Evolutionary conservation across 768 basidiomycete genomes (phyloP), one percentile per base, ranked within the genome.

Genomic region (Pilatotrama ljubarskyi): DNA sequence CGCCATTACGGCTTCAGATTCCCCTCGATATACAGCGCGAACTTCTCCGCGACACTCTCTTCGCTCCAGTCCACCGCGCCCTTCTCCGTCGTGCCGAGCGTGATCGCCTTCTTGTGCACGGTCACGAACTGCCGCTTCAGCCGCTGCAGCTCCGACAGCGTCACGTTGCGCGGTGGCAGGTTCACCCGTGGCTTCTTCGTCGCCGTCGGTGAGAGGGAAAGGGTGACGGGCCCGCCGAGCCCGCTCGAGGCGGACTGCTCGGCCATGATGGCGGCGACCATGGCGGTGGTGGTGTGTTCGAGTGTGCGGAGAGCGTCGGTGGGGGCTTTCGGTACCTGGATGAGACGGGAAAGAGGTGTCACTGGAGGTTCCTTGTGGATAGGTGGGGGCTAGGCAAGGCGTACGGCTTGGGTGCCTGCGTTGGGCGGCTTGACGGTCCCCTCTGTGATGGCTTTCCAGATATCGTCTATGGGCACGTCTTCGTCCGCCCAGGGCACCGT

Each of bases 41-140:
- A 93, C 68, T 87, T 91, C 20, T 71, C 60, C n/a, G 82, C 83
- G 18, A 94, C 80, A 57, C 81, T 84, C 64, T 82, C 81, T 68
- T 90, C 90, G 58, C 78, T 82, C 88, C 91, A 94, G 64, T 91
- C 85, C 26, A 94, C 85, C 17, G 70, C 70, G 0, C 91, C 91
- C 64, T 85, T 85, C 67, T 92, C 91, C 6, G 84, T 89, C 15
- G 87, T 86, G 14, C 91, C 91, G 7, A 92, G 81, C 2, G 88
- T 91, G 57, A 93, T 87, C 7, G 92, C 93, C 66, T 93, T 94
- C 70, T 90, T 93, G 71, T 98, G 94, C 35, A 92, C 81, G 3
- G 84, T 84, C 32, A 96, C 89, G 68, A 96, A 98, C 71, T 98
- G 95, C 42, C 95, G 80, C 71, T 96, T 98, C 42, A 90, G 75